phyloP scores from a whole-genome alignment of 768 basidiomycete species.

The Leccinum longicurvipes region DNA sequence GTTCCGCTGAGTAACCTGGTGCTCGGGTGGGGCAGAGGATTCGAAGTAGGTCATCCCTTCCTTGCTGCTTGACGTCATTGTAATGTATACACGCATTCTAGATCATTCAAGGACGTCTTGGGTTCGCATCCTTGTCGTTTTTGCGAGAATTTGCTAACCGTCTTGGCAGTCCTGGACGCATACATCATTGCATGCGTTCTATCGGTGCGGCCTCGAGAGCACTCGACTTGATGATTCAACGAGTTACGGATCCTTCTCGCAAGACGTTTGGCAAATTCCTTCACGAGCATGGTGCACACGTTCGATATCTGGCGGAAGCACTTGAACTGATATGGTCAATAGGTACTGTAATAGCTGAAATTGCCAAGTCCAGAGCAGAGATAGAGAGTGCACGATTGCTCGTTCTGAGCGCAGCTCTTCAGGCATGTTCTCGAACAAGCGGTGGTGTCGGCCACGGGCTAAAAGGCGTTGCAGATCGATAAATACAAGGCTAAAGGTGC shows the following conservation, averaged over 20 bases:
- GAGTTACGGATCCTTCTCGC: conserved; percentile 87
- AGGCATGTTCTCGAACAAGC: conserved; percentile 40
- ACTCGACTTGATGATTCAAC: conserved; percentile 81
- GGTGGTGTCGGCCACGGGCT: neutral
- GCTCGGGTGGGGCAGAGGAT: conserved; percentile 91
- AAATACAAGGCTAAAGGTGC: conserved; percentile 90
- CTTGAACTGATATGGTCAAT: neutral
- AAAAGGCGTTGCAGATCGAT: conserved; percentile 64
- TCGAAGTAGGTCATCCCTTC: conserved; percentile 56
- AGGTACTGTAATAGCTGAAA: conserved; percentile 88
- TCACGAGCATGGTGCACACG: conserved; percentile 75
- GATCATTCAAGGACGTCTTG: conserved; percentile 95
- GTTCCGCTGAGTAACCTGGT: conserved; percentile 82
- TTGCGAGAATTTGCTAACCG: neutral
- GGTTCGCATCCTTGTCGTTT: conserved; percentile 42
- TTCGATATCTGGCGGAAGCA: neutral
- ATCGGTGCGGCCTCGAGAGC: conserved; percentile 86
- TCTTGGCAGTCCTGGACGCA: conserved; percentile 75
- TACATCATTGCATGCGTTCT: conserved; percentile 97
- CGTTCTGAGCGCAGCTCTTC: conserved; percentile 87
- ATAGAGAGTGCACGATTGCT: conserved; percentile 86
- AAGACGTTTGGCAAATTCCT: conserved; percentile 95
- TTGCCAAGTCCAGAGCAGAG: conserved; percentile 90
- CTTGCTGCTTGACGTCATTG: neutral
- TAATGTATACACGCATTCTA: conserved; percentile 19